Evolutionary conservation across 768 basidiomycete species (phyloP), one percentile per base, ranked within the genome.

Genomic region (Austroboletus eburneus): DNA sequence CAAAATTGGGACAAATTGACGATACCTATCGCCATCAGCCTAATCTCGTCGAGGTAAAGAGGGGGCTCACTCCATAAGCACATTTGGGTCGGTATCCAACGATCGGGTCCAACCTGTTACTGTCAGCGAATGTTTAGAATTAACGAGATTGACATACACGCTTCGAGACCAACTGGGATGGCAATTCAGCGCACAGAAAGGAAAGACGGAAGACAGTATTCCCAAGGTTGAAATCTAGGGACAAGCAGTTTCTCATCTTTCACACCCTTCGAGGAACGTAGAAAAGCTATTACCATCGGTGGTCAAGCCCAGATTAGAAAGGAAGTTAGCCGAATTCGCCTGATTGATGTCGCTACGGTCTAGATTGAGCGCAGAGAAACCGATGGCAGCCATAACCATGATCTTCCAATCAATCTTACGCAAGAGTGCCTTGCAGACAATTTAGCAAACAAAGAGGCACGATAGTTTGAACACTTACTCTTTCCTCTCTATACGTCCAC

Each of bases 131-230:
- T 6, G 9, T 10, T 13, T 7, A 13, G 18, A 17, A 35, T 25
- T n/a, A 10, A 30, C 2, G 10, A n/a, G 14, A 5, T 13, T 9
- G 2, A 58, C 70, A 39, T 35, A 81, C 73, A 13, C 74, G 70
- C 61, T 84, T 84, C 2, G 79, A 81, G 34, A 83, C 63, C 13
- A 83, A 63, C 46, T 83, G 81, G 13, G 81, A 82, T 9, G 83
- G 81, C 14, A 84, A 59, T 53, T 83, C 82, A 1, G 80, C 79
- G 30, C 59, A 67, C 18, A 80, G 58, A 58, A 80, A 81, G 9
- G 75, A 49, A 3, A 80, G 56, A 18, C 73, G 72, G 54, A 76
- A 78, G 3, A 84, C 47, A 1, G 72, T 75, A 55, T 79, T 83
- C 8, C 80, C 80, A 33, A 71, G 48, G 56, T 81, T 81, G 58